Conservation (phyloP, 177 flowering plant species). For the Telopea speciosissima region DNA sequence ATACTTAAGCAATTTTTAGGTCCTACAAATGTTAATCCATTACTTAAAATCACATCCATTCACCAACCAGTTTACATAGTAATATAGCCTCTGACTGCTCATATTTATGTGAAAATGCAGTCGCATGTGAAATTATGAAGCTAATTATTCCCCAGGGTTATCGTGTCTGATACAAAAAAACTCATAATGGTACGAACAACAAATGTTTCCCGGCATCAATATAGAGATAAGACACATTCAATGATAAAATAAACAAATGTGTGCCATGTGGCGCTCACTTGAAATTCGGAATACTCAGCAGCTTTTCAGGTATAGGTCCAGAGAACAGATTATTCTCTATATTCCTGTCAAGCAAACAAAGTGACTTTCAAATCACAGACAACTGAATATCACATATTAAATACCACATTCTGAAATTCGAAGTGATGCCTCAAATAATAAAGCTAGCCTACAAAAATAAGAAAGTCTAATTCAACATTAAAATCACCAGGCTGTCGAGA, state of each 20-base stretch:
- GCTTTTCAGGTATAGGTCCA: slow-evolving; percentile 74
- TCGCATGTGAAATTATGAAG: too few relatives aligned
- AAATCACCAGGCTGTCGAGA: not conserved
- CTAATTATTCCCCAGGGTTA: not conserved
- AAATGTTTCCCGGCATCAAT: not conserved
- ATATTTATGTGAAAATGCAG: too few relatives aligned
- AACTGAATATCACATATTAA: not conserved
- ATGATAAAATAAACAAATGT: slow-evolving; percentile 4
- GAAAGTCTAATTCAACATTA: not conserved
- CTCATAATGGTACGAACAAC: not conserved
- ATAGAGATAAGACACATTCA: slow-evolving; percentile 1
- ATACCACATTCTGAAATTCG: not conserved
- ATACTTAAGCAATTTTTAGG: too few relatives aligned
- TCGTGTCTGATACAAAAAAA: not conserved
- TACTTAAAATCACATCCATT: too few relatives aligned
- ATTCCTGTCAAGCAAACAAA: slow-evolving; percentile 40
- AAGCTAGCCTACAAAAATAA: not conserved
- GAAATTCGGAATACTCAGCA: slow-evolving; percentile 65
- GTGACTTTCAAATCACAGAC: not conserved
- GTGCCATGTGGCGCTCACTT: slow-evolving; percentile 37
- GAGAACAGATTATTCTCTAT: slow-evolving; percentile 78
- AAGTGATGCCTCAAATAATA: slow-evolving; percentile 1
- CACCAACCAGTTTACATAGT: too few relatives aligned
- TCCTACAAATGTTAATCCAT: too few relatives aligned
- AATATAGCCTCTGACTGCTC: too few relatives aligned